Evolutionary conservation across 208 protist genomes (phyloP), one percentile per base, ranked within the genome.

Genomic region (Kentomonas sorsogonicus): DNA sequence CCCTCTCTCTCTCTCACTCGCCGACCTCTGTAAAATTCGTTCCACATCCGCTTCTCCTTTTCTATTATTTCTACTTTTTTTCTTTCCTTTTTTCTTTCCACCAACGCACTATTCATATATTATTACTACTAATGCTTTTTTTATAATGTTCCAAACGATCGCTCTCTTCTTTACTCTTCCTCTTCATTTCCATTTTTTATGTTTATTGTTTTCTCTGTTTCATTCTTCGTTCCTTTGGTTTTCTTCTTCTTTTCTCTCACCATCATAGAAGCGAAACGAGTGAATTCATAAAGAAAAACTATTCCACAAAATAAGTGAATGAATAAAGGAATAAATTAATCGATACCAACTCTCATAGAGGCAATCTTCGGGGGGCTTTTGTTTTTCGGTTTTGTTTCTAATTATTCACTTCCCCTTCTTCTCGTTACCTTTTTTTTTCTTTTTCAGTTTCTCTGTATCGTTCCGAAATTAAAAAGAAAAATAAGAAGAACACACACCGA

Each of bases 61-160:
- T 56, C 20, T 64, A 7, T 53, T 6, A 27, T 64, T 54, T 1
- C 16, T 23, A 18, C 27, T n/a, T 64, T 36, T 64, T 41, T 38
- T n/a, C 16, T 34, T 59, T 51, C 39, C 34, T 60, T 39, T 33
- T 57, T 62, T 22, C 36, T 62, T 60, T 43, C 6, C 62, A 31
- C n/a, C n/a, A n/a, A n/a, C n/a, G n/a, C n/a, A n/a, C n/a, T n/a
- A n/a, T n/a, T n/a, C n/a, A n/a, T n/a, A n/a, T n/a, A n/a, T n/a
- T n/a, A n/a, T n/a, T n/a, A n/a, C n/a, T n/a, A n/a, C n/a, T n/a
- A n/a, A n/a, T n/a, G n/a, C n/a, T n/a, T n/a, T n/a, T n/a, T n/a
- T n/a, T n/a, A n/a, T n/a, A n/a, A n/a, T n/a, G n/a, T n/a, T n/a
- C n/a, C n/a, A n/a, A n/a, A n/a, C n/a, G n/a, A n/a, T n/a, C n/a